phyloP scores from a whole-genome alignment of 345 rosid species.

The Erucastrum elatum region DNA sequence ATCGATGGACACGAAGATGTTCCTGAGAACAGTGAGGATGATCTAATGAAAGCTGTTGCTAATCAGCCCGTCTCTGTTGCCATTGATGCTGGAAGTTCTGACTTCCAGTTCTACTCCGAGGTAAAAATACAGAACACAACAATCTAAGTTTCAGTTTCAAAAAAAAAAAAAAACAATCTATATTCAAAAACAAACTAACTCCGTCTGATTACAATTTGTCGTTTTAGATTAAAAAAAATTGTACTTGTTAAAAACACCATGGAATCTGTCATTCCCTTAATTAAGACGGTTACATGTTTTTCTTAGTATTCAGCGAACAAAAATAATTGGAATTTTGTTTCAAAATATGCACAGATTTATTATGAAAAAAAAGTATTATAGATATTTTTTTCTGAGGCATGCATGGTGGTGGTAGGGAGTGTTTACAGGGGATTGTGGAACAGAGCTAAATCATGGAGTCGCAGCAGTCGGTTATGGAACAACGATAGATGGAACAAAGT shows the following conservation, averaged over 20 bases:
- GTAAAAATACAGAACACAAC: slow-evolving; percentile 32
- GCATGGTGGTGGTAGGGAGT: slow-evolving; percentile 50
- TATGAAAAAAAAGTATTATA: not conserved
- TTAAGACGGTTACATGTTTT: not conserved
- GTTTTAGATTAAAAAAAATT: not conserved
- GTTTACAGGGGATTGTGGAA: slow-evolving; percentile 60
- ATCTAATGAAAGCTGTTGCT: slow-evolving; percentile 66
- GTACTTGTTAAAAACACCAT: not conserved
- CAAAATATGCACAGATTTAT: not conserved
- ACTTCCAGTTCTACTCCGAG: slow-evolving; percentile 63
- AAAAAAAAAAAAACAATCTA: not conserved
- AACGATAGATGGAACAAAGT: slow-evolving; percentile 67
- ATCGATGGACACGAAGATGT: slow-evolving; percentile 71
- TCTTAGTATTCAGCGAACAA: not conserved
- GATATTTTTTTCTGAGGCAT: not conserved
- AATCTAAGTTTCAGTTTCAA: not conserved
- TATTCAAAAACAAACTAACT: not conserved
- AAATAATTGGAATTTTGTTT: not conserved
- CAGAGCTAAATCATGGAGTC: slow-evolving; percentile 68
- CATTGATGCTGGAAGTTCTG: slow-evolving; percentile 78
- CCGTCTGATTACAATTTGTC: not conserved
- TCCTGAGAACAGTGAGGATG: slow-evolving; percentile 59
- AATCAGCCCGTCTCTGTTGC: slow-evolving; percentile 77
- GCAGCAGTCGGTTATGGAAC: slow-evolving; percentile 70
- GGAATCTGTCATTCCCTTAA: not conserved